phyloP scores from a whole-genome alignment of 2,329 filamentous ascomycete genomes.

The Passalora sequoiae region DNA sequence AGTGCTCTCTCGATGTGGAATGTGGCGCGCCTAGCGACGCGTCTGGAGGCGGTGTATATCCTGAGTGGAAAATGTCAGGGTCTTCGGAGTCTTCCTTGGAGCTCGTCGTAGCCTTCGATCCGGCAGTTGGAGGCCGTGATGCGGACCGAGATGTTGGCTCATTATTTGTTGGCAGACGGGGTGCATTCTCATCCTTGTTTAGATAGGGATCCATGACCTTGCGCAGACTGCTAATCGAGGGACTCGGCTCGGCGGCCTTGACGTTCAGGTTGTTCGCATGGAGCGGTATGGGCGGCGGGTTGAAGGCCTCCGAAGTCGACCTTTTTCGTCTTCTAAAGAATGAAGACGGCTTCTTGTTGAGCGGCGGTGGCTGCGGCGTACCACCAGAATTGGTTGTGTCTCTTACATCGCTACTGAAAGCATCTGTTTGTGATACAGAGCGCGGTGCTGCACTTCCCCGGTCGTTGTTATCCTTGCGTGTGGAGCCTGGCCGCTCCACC shows the following conservation, averaged over 20 bases:
- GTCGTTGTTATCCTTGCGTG: conserved; percentile 12
- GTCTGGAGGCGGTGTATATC: conserved; percentile 67
- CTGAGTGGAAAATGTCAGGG: conserved; percentile 64
- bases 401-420: conserved; percentile 2
- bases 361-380: conserved; percentile 26
- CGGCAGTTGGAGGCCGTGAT: conserved; percentile 29
- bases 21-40: conserved; percentile 56
- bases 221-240: conserved; percentile 69
- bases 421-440: conserved; percentile 19
- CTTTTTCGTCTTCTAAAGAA: conserved; percentile 95
- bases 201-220: conserved; percentile 86
- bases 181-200: conserved; percentile 25
- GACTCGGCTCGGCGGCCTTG: conserved; percentile 49
- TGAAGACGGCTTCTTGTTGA: conserved; percentile 88
- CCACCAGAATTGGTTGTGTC: neutral
- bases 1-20: conserved; percentile 42
- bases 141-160: conserved; percentile 8
- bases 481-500: conserved; percentile 16
- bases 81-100: conserved; percentile 33
- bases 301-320: conserved; percentile 65
- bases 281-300: conserved; percentile 54
- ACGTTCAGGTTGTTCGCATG: conserved; percentile 26
- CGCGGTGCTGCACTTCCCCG: conserved; percentile 13
- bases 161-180: conserved; percentile 4
- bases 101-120: conserved; percentile 15